A percentile compares a stretch with the other conserved stretches of the same genome.
Conservation (phyloP, 306 rosid species). For the Crotalaria pallida region DNA sequence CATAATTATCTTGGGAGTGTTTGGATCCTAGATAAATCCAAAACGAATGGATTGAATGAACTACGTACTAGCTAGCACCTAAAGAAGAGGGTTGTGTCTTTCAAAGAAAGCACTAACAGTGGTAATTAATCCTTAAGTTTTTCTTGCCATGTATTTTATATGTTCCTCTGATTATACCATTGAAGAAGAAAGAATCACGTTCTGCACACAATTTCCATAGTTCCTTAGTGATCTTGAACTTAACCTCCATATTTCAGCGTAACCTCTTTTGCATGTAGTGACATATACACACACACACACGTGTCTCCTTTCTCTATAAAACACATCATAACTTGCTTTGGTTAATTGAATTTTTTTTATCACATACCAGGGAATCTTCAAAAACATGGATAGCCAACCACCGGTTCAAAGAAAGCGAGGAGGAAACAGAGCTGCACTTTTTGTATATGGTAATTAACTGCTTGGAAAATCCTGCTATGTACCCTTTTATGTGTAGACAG, state of each 20-base stretch:
- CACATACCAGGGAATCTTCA: constrained; percentile 41
- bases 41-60: not conserved
- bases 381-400: constrained; percentile 24
- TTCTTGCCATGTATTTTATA: not conserved
- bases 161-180: not conserved
- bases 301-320: not conserved
- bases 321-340: not conserved
- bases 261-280: not conserved
- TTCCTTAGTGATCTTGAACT: not conserved
- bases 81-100: not conserved
- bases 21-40: constrained; percentile 1
- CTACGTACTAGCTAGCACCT: not conserved
- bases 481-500: not conserved
- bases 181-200: not conserved
- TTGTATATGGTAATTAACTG: constrained; percentile 70
- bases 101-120: constrained; percentile 19
- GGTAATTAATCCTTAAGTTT: constrained; percentile 16
- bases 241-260: not conserved
- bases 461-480: not conserved
- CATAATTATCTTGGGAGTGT: not conserved
- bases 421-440: constrained; percentile 62
- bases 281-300: too few relatives aligned
- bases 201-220: not conserved
- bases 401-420: constrained; percentile 37
- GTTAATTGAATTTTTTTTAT: constrained; percentile 6